Percentiles rank a stretch among this genome's conserved stretches.
Evolutionary conservation across 2,329 filamentous ascomycete species (phyloP).

Genomic region (Lojkania enalia): DNA sequence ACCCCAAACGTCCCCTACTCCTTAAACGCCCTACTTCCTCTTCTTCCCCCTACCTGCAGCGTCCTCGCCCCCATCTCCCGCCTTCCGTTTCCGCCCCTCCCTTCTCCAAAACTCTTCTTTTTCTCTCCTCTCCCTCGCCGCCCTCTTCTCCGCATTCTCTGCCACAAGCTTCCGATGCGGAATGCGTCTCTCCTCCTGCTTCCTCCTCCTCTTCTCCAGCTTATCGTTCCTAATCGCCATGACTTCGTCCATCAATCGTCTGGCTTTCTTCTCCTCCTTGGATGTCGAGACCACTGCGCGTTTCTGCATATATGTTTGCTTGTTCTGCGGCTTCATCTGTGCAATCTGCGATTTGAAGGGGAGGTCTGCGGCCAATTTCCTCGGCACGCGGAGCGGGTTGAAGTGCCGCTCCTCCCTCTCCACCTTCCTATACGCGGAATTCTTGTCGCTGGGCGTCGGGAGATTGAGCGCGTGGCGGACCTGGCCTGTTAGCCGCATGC

Average conservation of each 20-base stretch:
- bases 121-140: constrained; percentile 85
- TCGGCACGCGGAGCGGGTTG: constrained; percentile 71
- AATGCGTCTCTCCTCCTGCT: constrained; percentile 85
- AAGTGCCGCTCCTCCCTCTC: constrained; percentile 56
- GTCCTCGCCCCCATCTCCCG: constrained; percentile 56
- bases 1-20: too few species aligned
- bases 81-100: constrained; percentile 80
- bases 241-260: constrained; percentile 90
- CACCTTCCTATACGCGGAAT: constrained; percentile 78
- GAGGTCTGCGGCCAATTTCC: constrained; percentile 77
- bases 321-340: constrained; percentile 76
- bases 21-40: constrained; percentile 30
- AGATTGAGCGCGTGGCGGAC: constrained; percentile 78
- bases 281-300: constrained; percentile 85
- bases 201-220: constrained; percentile 75
- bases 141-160: constrained; percentile 81
- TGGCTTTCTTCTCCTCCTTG: constrained; percentile 81
- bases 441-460: constrained; percentile 75
- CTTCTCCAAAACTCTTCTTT: constrained; percentile 89
- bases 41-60: constrained; percentile 45
- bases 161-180: constrained; percentile 82
- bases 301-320: constrained; percentile 90
- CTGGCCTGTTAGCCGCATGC: constrained; percentile 92
- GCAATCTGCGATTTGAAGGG: constrained; percentile 93
- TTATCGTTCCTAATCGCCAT: constrained; percentile 90